phyloP scores from a whole-genome alignment of 352 stramenopile genomes.

The Phytophthora boehmeriae region DNA sequence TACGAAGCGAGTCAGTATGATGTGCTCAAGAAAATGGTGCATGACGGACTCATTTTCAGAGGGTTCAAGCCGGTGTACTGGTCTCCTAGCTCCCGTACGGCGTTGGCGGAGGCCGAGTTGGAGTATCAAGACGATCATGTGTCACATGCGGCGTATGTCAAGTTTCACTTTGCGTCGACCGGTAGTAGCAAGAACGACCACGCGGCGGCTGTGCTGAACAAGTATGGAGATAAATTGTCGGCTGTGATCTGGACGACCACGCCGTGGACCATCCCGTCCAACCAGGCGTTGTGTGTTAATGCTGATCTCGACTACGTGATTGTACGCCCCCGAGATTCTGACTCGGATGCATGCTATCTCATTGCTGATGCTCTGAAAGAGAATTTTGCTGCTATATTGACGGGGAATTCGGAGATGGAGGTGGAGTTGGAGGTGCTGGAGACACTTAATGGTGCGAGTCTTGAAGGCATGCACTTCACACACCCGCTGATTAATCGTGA shows the following conservation, averaged over 20 bases:
- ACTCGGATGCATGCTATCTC: slow-evolving; percentile 56
- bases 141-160: slow-evolving; percentile 96
- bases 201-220: slow-evolving; percentile 29
- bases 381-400: slow-evolving; percentile 42
- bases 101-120: slow-evolving; percentile 98
- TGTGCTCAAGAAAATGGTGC: slow-evolving; percentile 97
- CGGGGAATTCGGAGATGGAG: slow-evolving; percentile 15
- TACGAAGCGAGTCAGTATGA: slow-evolving; percentile 98
- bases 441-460: slow-evolving; percentile 58
- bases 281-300: slow-evolving; percentile 98
- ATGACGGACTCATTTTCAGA: slow-evolving; percentile 96
- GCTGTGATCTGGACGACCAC: slow-evolving; percentile 98
- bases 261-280: slow-evolving; percentile 98
- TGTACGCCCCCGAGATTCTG: slow-evolving; percentile 50
- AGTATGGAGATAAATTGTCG: slow-evolving; percentile 53
- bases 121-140: slow-evolving; percentile 98
- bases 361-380: slow-evolving; percentile 61
- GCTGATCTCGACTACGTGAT: slow-evolving; percentile 93
- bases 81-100: slow-evolving; percentile 96
- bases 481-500: slow-evolving; percentile 91
- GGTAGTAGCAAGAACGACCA: slow-evolving; percentile 23
- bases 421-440: slow-evolving; percentile 59
- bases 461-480: slow-evolving; percentile 73
- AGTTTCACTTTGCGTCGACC: slow-evolving; percentile 68
- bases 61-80: slow-evolving; percentile 99